Evolutionary conservation across 2,329 filamentous ascomycete species (phyloP).

Genomic region (Aspergillus tanneri): DNA sequence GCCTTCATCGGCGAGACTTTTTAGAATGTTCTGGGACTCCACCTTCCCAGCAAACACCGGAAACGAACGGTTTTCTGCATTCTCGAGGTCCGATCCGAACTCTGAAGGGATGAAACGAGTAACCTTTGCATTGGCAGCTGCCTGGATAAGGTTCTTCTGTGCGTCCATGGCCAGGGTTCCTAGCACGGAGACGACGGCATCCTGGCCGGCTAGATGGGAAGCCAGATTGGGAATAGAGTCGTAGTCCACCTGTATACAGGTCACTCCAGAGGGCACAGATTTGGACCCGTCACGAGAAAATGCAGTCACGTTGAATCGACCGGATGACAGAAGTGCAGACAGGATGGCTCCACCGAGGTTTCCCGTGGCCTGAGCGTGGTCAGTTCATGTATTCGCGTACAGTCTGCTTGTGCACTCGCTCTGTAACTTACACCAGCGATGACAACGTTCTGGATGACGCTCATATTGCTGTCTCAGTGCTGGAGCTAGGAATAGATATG

Average conservation of each 20-base stretch:
- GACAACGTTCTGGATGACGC: too few species aligned
- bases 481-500: too few species aligned
- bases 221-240: constrained; percentile 26
- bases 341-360: constrained; percentile 31
- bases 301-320: constrained; percentile 29
- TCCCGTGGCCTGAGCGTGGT: constrained; percentile 33
- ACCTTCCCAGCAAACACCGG: constrained; percentile 37
- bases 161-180: constrained; percentile 1
- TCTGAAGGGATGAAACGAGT: constrained; percentile 32
- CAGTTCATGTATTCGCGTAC: too few species aligned
- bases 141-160: constrained; percentile 12
- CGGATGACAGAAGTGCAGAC: constrained; percentile 23
- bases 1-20: constrained; percentile 15
- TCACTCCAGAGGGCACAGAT: constrained; percentile 14
- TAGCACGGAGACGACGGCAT: constrained; percentile 30
- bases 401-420: too few species aligned
- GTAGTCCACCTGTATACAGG: constrained; percentile 32
- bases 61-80: constrained; percentile 23
- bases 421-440: too few species aligned
- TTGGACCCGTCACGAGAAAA: constrained; percentile 20
- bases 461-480: too few species aligned
- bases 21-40: constrained; percentile 28
- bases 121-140: constrained; percentile 9
- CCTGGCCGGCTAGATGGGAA: constrained; percentile 26
- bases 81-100: constrained; percentile 34